A percentile compares a stretch with the other conserved stretches of the same genome.
Evolutionary conservation across 2,329 filamentous ascomycete genomes (phyloP).

Genomic region (Thermoascus crustaceus): DNA sequence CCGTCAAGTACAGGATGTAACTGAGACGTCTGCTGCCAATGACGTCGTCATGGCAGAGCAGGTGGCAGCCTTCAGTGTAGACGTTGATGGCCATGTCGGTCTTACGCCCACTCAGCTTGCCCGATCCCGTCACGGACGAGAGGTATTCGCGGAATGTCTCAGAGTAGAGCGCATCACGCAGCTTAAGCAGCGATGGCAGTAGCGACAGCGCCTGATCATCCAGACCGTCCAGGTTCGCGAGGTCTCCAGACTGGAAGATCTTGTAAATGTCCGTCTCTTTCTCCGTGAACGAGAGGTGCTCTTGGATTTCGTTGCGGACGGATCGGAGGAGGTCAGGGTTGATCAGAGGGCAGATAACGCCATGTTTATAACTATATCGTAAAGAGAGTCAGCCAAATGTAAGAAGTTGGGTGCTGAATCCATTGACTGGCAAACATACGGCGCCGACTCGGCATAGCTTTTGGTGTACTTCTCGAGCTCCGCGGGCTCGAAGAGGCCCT

Average conservation of each 20-base stretch:
- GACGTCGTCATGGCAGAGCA: constrained; percentile 96
- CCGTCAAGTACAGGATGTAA: constrained; percentile 93
- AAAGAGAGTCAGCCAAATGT: background rate
- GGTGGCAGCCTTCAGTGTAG: constrained; percentile 90
- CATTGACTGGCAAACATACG: constrained; percentile 24
- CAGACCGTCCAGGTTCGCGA: constrained; percentile 92
- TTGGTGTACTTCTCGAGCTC: constrained; percentile 36
- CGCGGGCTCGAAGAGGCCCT: constrained; percentile 35
- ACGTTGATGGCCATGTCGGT: constrained; percentile 99
- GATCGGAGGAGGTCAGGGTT: constrained; percentile 72
- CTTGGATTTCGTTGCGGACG: constrained; percentile 80
- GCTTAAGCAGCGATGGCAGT: constrained; percentile 76
- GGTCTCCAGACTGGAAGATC: constrained; percentile 95
- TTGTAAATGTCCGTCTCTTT: constrained; percentile 99
- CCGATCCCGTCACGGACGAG: constrained; percentile 74
- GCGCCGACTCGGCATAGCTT: constrained; percentile 34
- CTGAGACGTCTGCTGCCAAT: constrained; percentile 94
- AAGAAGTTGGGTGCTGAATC: background rate
- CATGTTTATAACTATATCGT: constrained; percentile 67
- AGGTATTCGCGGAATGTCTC: constrained; percentile 82
- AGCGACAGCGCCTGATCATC: constrained; percentile 77
- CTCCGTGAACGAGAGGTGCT: constrained; percentile 89
- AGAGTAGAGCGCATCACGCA: constrained; percentile 95
- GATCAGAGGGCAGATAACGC: constrained; percentile 76
- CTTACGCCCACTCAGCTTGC: constrained; percentile 81